Conservation (phyloP, 352 stramenopile species). For the Globisporangium cystogenes region DNA sequence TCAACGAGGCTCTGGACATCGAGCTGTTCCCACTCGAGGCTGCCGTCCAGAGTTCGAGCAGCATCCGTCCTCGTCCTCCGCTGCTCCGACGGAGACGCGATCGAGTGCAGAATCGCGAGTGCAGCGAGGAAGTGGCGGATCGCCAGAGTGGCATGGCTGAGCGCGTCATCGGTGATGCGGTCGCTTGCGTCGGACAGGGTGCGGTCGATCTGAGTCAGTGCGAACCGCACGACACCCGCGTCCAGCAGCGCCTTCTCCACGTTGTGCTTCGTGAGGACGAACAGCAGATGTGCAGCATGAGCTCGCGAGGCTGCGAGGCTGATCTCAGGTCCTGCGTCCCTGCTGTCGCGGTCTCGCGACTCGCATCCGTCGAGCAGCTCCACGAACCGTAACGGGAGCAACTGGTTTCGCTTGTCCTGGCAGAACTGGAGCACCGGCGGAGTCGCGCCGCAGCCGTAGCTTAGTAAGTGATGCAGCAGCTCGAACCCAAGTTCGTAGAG, state of each 20-base stretch:
- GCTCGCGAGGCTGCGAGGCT: not conserved
- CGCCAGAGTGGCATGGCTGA: not conserved
- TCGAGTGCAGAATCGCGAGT: conserved; percentile 20
- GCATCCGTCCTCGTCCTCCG: not conserved
- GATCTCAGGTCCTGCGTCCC: not conserved
- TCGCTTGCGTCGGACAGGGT: not conserved
- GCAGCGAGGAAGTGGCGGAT: conserved; percentile 23
- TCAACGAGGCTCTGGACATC: conserved; percentile 1
- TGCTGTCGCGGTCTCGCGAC: no score
- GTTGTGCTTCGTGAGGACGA: conserved; percentile 29
- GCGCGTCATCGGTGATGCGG: no score
- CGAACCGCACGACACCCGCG: conserved; percentile 5
- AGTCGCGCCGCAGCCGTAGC: conserved; percentile 4
- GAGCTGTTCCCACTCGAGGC: not conserved
- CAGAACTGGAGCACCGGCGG: conserved; percentile 19
- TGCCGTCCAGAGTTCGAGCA: not conserved
- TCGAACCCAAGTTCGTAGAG: conserved; percentile 17
- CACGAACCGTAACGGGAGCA: conserved; percentile 21
- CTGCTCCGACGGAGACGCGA: conserved; percentile 3
- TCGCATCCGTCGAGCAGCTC: conserved; percentile 4
- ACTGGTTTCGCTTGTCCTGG: conserved; percentile 17
- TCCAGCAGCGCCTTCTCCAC: conserved; percentile 17
- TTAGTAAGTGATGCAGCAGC: conserved; percentile 19
- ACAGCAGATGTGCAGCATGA: conserved; percentile 23
- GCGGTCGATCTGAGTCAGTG: conserved; percentile 4